These are phyloP conservation scores for Colletotrichum theobromicola DNA, from an alignment of 2,329 filamentous ascomycete genomes.

Conservation along the genomic window DNA sequence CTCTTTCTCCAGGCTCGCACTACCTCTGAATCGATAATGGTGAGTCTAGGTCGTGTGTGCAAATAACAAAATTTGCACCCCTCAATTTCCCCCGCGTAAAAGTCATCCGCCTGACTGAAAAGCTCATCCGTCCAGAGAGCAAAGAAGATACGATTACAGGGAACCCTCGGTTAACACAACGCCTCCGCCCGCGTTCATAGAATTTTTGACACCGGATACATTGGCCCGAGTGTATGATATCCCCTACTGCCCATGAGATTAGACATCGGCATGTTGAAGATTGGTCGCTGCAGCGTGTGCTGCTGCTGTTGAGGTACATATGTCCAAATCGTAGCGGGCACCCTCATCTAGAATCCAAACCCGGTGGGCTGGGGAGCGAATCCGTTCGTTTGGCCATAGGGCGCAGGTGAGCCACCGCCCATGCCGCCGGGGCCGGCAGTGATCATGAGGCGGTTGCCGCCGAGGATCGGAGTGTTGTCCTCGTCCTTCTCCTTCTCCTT, in stretches of 20 bases:
- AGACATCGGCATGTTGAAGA: neutral
- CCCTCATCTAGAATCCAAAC: conserved; percentile 60
- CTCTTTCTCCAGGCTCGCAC: conserved; percentile 2
- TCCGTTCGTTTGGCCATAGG: conserved; percentile 83
- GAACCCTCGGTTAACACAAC: conserved; percentile 17
- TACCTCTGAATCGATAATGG: conserved; percentile 12
- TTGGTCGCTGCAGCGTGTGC: neutral
- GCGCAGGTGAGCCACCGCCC: conserved; percentile 62
- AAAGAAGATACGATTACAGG: conserved; percentile 26
- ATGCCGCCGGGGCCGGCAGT: conserved; percentile 79
- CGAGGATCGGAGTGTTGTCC: conserved; percentile 91
- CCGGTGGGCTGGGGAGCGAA: conserved; percentile 89
- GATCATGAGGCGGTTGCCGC: conserved; percentile 89
- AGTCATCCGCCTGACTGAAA: conserved; percentile 12
- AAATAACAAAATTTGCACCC: conserved; percentile 11
- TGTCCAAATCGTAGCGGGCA: conserved; percentile 9
- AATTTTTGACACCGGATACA: neutral
- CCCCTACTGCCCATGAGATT: neutral
- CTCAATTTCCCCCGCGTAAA: conserved; percentile 10
- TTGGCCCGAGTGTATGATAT: neutral
- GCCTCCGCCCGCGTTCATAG: conserved; percentile 21
- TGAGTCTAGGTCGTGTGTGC: conserved; percentile 14
- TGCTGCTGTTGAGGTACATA: neutral
- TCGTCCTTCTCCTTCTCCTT: conserved; percentile 80
- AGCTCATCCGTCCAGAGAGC: conserved; percentile 19